phyloP scores from a whole-genome alignment of 306 rosid species.

The Ormosia emarginata region DNA sequence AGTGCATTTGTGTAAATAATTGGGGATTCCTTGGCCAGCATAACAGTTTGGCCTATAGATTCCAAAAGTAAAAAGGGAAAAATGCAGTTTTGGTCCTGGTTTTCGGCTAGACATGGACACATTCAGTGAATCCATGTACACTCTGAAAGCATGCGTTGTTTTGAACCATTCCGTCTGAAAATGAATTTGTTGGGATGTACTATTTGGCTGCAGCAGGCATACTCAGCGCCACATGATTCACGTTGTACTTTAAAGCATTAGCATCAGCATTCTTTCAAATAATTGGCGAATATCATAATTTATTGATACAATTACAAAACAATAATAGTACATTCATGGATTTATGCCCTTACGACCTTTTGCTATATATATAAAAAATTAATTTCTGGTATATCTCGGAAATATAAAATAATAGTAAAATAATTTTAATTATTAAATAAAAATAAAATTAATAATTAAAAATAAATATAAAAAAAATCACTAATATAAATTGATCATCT shows the following conservation, averaged over 20 bases:
- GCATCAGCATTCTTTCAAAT: too few species aligned
- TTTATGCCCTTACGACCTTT: too few species aligned
- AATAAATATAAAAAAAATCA: too few species aligned
- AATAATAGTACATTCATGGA: too few species aligned
- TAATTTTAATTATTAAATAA: too few species aligned
- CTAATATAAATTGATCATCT: too few species aligned
- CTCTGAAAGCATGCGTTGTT: not conserved
- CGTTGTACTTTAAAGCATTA: not conserved
- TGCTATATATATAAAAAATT: too few species aligned
- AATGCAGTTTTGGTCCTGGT: constrained; percentile 13
- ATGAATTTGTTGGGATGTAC: not conserved
- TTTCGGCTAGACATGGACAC: constrained; percentile 16
- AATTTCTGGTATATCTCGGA: too few species aligned
- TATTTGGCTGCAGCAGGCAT: constrained; percentile 4
- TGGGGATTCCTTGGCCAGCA: constrained; percentile 36
- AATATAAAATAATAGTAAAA: too few species aligned
- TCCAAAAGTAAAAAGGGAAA: constrained; percentile 13
- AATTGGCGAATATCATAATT: too few species aligned
- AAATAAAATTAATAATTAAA: too few species aligned
- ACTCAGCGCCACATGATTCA: constrained; percentile 21
- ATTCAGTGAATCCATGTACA: constrained; percentile 11
- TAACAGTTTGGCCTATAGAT: constrained; percentile 16
- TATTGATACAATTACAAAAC: too few species aligned
- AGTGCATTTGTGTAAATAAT: constrained; percentile 45
- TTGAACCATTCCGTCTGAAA: constrained; percentile 11